phyloP scores from a whole-genome alignment of 805 yeast genomes.

The Blastobotrys mokoenaii region DNA sequence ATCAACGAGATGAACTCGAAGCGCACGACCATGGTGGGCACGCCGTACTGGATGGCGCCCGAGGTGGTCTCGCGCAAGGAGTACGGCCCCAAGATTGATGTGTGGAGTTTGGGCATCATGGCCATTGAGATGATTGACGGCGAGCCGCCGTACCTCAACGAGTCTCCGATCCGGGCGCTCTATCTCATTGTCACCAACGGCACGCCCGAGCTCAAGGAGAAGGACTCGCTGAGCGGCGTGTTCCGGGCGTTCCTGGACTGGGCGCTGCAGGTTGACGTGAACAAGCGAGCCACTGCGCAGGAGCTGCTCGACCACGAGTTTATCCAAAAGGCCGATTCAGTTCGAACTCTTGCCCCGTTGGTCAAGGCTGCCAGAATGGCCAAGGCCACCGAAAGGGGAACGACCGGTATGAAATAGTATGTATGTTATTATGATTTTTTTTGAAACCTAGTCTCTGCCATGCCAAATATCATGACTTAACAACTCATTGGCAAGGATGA shows the following conservation, averaged over 20 bases:
- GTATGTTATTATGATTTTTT: no score
- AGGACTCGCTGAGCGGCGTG: constrained; percentile 59
- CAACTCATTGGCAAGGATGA: no score
- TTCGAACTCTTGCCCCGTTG: constrained; percentile 27
- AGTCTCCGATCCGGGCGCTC: constrained; percentile 87
- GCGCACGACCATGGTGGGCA: constrained; percentile 97
- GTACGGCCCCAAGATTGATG: constrained; percentile 93
- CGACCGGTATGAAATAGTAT: background rate
- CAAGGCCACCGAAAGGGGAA: constrained; percentile 14
- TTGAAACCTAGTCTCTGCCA: no score
- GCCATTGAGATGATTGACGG: constrained; percentile 98
- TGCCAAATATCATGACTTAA: no score
- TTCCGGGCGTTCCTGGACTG: constrained; percentile 82
- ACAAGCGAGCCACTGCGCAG: constrained; percentile 82
- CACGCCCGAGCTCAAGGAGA: constrained; percentile 65
- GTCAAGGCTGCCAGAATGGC: constrained; percentile 26
- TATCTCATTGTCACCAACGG: constrained; percentile 93
- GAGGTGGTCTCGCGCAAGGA: constrained; percentile 93
- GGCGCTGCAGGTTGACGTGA: constrained; percentile 90
- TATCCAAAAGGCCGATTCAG: constrained; percentile 24
- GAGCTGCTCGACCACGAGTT: constrained; percentile 74
- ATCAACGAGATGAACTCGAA: constrained; percentile 66
- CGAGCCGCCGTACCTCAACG: constrained; percentile 96
- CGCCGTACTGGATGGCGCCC: constrained; percentile 99
- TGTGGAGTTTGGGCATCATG: constrained; percentile 98